Evolutionary conservation across 106 monocot species (phyloP).

Genomic region (Narthecium ossifragum): DNA sequence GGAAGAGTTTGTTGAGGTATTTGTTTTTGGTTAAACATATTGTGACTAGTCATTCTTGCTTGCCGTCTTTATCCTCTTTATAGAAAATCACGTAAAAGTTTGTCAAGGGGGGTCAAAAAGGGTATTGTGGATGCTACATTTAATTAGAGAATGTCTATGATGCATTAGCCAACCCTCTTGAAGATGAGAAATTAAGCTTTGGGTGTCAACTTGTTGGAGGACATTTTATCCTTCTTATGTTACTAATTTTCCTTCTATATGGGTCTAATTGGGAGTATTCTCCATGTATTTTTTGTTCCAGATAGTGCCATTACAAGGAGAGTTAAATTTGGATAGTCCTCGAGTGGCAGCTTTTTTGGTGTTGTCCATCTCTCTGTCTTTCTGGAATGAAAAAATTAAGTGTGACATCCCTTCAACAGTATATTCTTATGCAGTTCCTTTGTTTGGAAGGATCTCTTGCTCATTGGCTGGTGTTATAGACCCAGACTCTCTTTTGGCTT

Average conservation of each 20-base stretch:
- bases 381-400: slow-evolving; percentile 26
- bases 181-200: no score
- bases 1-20: slow-evolving; percentile 25
- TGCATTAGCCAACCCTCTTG: no score
- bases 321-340: slow-evolving; percentile 52
- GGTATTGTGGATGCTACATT: no score
- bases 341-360: slow-evolving; percentile 41
- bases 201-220: no score
- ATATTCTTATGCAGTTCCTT: slow-evolving; percentile 62
- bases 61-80: no score
- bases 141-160: no score
- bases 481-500: slow-evolving; percentile 49
- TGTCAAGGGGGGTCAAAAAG: no score
- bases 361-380: slow-evolving; percentile 40
- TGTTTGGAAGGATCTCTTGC: slow-evolving; percentile 48
- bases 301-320: slow-evolving; percentile 42
- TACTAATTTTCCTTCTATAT: neutral
- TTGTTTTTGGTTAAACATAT: neutral
- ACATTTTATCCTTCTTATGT: slow-evolving; percentile 3
- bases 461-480: slow-evolving; percentile 32
- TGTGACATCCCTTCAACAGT: slow-evolving; percentile 30
- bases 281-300: slow-evolving; percentile 18
- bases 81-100: no score
- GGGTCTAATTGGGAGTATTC: neutral
- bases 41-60: no score